Evolutionary conservation across 371 early-diverging fungal genomes (phyloP), one percentile per base, ranked within the genome.

Genomic region (Globomyces sp.): DNA sequence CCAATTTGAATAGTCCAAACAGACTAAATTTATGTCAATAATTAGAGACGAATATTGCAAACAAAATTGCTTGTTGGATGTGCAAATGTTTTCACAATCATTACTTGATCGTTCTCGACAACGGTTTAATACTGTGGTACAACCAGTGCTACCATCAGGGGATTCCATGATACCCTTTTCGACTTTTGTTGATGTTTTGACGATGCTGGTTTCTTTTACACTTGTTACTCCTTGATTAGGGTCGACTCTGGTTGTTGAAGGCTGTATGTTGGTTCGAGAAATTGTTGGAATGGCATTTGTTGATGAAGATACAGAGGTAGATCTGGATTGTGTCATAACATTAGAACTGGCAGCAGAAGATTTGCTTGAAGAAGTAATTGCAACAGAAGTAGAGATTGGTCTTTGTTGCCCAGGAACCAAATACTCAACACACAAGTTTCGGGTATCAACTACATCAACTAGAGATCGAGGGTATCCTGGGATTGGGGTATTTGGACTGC

Each of bases 301-400:
- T 0, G 59, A 34, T 2, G 55, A 36, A 51, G 55, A 24, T 39
- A 50, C 45, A 34, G 48, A 34, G 48, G 50, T 45, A 40, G 47
- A 34, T 51, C n/a, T 34, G 44, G 24, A n/a, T 44, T 13, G 8
- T 39, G 41, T 41, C 50, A 45, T 34, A 3, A 58, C 37, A 46
- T 11, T 55, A 49, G 44, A n/a, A 13, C 34, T 13, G n/a, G 47
- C 47, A 39, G 24, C 34, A 47, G 67, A 45, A n/a, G 67, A 24
- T 8, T 63, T 44, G 10, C 39, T 49, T 9, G 67, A 43, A 67
- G 64, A 48, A 34, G 63, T 67, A 3, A 64, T 68, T 57, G 57
- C 39, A 37, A 36, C 57, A 57, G 58, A 5, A n/a, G 47, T 58
- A n/a, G 49, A 46, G 24, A 24, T 58, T 63, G 61, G 61, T 10